Percentiles rank a stretch among this genome's conserved stretches.
Conservation (phyloP, 495 filamentous ascomycete genomes). For the Penicillium bialowiezense region DNA sequence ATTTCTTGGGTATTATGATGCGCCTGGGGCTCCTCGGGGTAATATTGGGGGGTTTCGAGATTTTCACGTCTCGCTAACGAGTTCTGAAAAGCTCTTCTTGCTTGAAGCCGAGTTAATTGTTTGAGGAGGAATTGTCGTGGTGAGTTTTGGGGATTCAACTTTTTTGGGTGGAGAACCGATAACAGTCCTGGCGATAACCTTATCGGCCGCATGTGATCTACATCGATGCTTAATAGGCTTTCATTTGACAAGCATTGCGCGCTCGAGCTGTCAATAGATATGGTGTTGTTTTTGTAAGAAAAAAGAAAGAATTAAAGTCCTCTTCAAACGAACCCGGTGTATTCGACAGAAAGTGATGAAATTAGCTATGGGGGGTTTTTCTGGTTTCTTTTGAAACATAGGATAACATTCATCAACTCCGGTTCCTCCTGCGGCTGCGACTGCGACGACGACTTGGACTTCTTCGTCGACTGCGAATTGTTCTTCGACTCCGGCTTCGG, state of each 20-base stretch:
- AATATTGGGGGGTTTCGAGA: too few relatives aligned
- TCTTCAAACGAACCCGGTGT: too few relatives aligned
- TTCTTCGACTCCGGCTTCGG: slow-evolving; percentile 12
- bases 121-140: slow-evolving; percentile 7
- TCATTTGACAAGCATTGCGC: too few relatives aligned
- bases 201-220: slow-evolving; percentile 8
- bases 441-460: slow-evolving; percentile 15
- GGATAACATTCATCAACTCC: slow-evolving; percentile 8
- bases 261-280: too few relatives aligned
- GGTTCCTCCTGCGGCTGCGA: slow-evolving; percentile 7
- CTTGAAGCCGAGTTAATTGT: neutral
- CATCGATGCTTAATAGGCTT: neutral
- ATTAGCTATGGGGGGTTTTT: too few relatives aligned
- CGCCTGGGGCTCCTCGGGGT: neutral
- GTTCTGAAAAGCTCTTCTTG: too few relatives aligned
- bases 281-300: too few relatives aligned
- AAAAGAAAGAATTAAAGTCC: too few relatives aligned
- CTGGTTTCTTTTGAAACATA: too few relatives aligned
- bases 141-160: slow-evolving; percentile 19
- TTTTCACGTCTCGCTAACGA: too few relatives aligned
- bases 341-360: too few relatives aligned
- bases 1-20: neutral
- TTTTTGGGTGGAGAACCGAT: slow-evolving; percentile 26
- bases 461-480: slow-evolving; percentile 10
- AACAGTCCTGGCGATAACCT: slow-evolving; percentile 14